phyloP scores from a whole-genome alignment of 352 stramenopile species.

The Paralagenidium karlingii region DNA sequence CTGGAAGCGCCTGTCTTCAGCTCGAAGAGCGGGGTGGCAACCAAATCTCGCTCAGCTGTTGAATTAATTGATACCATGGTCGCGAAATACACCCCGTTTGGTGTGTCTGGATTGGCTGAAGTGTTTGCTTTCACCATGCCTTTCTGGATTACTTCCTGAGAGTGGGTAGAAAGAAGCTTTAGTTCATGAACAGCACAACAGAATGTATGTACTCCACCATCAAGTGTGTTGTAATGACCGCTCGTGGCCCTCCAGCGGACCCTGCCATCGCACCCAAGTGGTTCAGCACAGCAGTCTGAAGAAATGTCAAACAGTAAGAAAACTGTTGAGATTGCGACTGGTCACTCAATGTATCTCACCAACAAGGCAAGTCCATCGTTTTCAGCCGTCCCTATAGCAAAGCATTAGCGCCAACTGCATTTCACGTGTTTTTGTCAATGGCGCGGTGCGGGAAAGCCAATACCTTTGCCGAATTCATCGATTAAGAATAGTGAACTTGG shows the following conservation, averaged over 20 bases:
- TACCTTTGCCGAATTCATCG: conserved; percentile 83
- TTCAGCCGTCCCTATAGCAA: conserved; percentile 43
- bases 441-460: background rate
- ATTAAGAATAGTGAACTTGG: conserved; percentile 59
- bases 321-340: conserved; percentile 1
- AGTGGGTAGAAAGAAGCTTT: conserved; percentile 6
- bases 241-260: conserved; percentile 19
- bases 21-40: conserved; percentile 40
- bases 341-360: conserved; percentile 13
- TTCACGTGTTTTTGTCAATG: background rate
- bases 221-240: conserved; percentile 73
- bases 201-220: conserved; percentile 21
- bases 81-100: background rate
- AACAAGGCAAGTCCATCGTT: conserved; percentile 62
- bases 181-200: background rate
- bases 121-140: conserved; percentile 14
- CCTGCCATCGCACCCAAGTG: conserved; percentile 24
- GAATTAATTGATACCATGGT: conserved; percentile 10
- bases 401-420: background rate
- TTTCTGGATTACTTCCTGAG: conserved; percentile 47
- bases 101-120: background rate
- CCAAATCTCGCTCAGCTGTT: conserved; percentile 6
- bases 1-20: conserved; percentile 38
- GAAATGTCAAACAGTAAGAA: conserved; percentile 1
- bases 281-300: conserved; percentile 43